These are phyloP conservation scores for Ascochyta lentis DNA, from an alignment of 2,329 filamentous ascomycete species.

Conservation along the genomic window DNA sequence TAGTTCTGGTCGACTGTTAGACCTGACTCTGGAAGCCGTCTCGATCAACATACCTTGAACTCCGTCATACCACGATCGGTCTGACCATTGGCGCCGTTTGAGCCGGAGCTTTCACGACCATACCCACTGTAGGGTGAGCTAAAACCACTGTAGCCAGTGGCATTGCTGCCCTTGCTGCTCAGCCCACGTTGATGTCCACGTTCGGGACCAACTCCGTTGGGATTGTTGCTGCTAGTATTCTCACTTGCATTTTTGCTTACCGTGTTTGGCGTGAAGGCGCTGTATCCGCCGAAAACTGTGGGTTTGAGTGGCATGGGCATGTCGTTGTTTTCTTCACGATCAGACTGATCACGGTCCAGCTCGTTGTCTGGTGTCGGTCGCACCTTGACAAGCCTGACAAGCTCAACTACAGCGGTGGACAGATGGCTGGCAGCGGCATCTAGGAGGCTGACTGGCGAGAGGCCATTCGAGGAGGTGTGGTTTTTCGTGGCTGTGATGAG, in stretches of 20 bases:
- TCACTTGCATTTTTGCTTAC: slow-evolving; percentile 12
- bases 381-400: slow-evolving; percentile 85
- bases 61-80: slow-evolving; percentile 58
- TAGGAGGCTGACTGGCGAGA: slow-evolving; percentile 90
- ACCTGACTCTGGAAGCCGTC: neutral
- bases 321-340: slow-evolving; percentile 58
- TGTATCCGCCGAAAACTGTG: slow-evolving; percentile 21
- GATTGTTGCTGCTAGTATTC: slow-evolving; percentile 6
- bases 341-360: slow-evolving; percentile 70
- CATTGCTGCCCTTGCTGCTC: slow-evolving; percentile 48
- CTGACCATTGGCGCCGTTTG: slow-evolving; percentile 32
- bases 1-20: slow-evolving; percentile 63
- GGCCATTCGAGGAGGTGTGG: slow-evolving; percentile 79
- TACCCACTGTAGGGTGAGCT: slow-evolving; percentile 48
- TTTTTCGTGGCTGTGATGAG: slow-evolving; percentile 95
- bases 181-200: slow-evolving; percentile 22
- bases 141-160: slow-evolving; percentile 44
- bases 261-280: slow-evolving; percentile 29
- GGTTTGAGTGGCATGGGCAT: slow-evolving; percentile 47
- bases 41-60: slow-evolving; percentile 60
- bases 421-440: slow-evolving; percentile 94
- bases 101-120: slow-evolving; percentile 39
- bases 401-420: slow-evolving; percentile 82
- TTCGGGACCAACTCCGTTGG: slow-evolving; percentile 4
- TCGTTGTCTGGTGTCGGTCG: slow-evolving; percentile 76